Conservation (phyloP, 371 early-diverging fungal genomes). For the Mucor racemosus region DNA sequence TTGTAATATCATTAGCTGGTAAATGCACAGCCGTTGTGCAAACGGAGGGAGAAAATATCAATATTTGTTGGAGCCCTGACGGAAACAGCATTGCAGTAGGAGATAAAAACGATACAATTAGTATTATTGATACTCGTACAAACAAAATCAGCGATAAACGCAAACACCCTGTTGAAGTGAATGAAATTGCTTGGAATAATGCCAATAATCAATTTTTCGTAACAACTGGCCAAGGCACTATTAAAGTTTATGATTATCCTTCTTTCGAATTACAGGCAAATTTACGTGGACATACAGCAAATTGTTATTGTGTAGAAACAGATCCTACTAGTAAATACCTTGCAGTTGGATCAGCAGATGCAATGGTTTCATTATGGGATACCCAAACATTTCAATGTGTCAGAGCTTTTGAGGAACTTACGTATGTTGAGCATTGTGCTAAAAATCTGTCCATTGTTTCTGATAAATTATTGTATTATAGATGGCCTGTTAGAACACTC, state of each 20-base stretch:
- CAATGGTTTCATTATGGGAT: slow-evolving; percentile 79
- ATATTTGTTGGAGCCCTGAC: slow-evolving; percentile 85
- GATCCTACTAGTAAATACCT: slow-evolving; percentile 81
- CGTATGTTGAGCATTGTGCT: slow-evolving; percentile 49
- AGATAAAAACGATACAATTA: slow-evolving; percentile 80
- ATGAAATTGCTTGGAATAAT: slow-evolving; percentile 84
- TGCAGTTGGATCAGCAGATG: slow-evolving; percentile 82
- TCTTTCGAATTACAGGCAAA: slow-evolving; percentile 60
- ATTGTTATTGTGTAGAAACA: slow-evolving; percentile 82
- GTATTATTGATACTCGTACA: slow-evolving; percentile 78
- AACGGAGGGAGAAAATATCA: slow-evolving; percentile 87
- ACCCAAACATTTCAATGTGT: slow-evolving; percentile 67
- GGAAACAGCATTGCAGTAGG: slow-evolving; percentile 83
- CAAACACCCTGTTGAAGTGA: slow-evolving; percentile 68
- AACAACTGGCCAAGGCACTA: slow-evolving; percentile 79
- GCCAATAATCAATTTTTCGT: slow-evolving; percentile 78
- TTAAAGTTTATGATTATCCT: slow-evolving; percentile 72
- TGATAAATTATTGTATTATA: slow-evolving; percentile 20
- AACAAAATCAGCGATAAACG: slow-evolving; percentile 55
- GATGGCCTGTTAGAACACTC: slow-evolving; percentile 84
- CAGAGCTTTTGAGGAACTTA: slow-evolving; percentile 69
- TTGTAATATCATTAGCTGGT: slow-evolving; percentile 44
- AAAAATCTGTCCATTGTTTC: background rate
- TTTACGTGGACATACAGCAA: slow-evolving; percentile 79
- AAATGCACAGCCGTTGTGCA: slow-evolving; percentile 66